Conservation (phyloP, 1,284 basidiomycete species). For the Ganoderma lingzhi region DNA sequence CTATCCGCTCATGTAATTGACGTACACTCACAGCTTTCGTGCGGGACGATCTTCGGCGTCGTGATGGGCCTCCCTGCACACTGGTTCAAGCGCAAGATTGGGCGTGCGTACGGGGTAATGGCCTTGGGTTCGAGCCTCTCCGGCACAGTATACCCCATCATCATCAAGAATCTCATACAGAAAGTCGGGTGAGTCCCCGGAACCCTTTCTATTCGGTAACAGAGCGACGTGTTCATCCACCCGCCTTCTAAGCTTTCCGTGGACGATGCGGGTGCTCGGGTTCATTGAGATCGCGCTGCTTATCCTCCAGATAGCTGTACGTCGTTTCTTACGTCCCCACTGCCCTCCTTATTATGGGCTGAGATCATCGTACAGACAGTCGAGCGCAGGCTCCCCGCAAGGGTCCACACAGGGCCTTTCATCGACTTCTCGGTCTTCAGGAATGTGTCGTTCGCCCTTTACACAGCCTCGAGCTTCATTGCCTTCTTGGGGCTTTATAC, state of each 20-base stretch:
- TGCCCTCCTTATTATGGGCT: constrained; percentile 27
- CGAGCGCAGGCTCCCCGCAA: constrained; percentile 59
- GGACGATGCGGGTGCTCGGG: constrained; percentile 68
- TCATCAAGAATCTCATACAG: constrained; percentile 48
- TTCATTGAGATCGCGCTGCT: constrained; percentile 59
- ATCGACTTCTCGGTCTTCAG: constrained; percentile 60
- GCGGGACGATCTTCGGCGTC: constrained; percentile 54
- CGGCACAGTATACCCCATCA: constrained; percentile 53
- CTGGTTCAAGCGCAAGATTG: constrained; percentile 55
- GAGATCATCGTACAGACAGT: constrained; percentile 46
- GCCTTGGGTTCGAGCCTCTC: constrained; percentile 53
- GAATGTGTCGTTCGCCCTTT: constrained; percentile 51
- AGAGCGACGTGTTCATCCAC: neutral
- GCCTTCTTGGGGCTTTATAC: constrained; percentile 70
- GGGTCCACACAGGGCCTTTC: constrained; percentile 55
- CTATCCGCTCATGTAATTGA: neutral
- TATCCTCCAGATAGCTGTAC: constrained; percentile 50
- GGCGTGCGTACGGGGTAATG: constrained; percentile 51
- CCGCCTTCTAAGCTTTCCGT: constrained; percentile 54
- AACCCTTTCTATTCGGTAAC: neutral
- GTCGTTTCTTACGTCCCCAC: constrained; percentile 26
- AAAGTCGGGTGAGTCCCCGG: constrained; percentile 43
- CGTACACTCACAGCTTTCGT: constrained; percentile 36
- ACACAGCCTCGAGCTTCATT: constrained; percentile 52
- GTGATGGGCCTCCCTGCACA: constrained; percentile 53